A percentile compares a stretch with the other conserved stretches of the same genome.
Evolutionary conservation across 2,329 filamentous ascomycete species (phyloP).

Genomic region (Xylariaceae sp.): DNA sequence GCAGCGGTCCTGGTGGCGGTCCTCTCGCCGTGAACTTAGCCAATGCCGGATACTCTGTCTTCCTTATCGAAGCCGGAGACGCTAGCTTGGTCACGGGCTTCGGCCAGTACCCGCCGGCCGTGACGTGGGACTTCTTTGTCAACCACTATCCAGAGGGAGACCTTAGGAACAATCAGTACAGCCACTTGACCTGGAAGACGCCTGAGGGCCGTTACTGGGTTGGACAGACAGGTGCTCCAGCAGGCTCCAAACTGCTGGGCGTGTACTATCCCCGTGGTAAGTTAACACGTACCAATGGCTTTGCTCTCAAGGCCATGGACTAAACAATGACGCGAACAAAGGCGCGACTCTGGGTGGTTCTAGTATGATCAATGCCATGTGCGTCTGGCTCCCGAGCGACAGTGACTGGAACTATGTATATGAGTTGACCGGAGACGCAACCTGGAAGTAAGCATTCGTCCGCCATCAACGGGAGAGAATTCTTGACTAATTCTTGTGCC

Average conservation of each 20-base stretch:
- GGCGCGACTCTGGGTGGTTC: conserved; percentile 38
- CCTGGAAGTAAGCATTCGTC: conserved; percentile 31
- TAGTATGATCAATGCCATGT: conserved; percentile 34
- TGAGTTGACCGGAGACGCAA: conserved; percentile 30
- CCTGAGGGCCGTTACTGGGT: conserved; percentile 27
- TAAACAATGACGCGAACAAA: conserved; percentile 2
- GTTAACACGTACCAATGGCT: not conserved
- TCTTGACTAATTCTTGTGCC: not conserved
- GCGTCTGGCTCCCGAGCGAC: conserved; percentile 29
- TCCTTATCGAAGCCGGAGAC: conserved; percentile 61
- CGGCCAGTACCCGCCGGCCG: conserved; percentile 46
- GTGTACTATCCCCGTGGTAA: conserved; percentile 40
- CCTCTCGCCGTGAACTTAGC: conserved; percentile 59
- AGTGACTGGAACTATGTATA: conserved; percentile 36
- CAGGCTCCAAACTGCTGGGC: conserved; percentile 35
- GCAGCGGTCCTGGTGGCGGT: conserved; percentile 57
- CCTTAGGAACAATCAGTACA: conserved; percentile 50
- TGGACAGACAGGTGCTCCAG: conserved; percentile 29
- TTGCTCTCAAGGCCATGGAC: not conserved
- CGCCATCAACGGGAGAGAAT: not conserved
- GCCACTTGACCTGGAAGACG: conserved; percentile 31
- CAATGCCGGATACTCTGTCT: conserved; percentile 56
- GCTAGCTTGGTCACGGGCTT: conserved; percentile 48
- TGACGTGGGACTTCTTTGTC: conserved; percentile 62
- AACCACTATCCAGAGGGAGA: conserved; percentile 58